Percentiles rank a stretch among this genome's conserved stretches.
Evolutionary conservation across 1,139 yeast genomes (phyloP).

Genomic region (Kodamaea sp.): DNA sequence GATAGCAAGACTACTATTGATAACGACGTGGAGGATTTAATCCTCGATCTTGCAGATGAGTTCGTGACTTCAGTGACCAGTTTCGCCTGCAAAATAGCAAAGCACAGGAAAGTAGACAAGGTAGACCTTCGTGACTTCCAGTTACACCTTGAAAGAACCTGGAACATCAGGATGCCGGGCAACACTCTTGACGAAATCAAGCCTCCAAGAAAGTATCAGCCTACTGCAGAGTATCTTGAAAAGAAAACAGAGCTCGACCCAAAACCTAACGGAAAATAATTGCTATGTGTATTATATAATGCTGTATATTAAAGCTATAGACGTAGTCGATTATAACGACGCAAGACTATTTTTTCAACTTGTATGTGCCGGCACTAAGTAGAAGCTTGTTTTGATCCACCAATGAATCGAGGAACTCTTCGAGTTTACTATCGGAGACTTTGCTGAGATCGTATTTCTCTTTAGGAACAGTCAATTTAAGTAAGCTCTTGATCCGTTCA

Average conservation of each 20-base stretch:
- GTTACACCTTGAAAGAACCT: slow-evolving; percentile 86
- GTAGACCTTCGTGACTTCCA: slow-evolving; percentile 89
- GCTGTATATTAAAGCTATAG: too few species aligned
- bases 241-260: slow-evolving; percentile 12
- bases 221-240: slow-evolving; percentile 59
- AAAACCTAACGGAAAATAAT: slow-evolving; percentile 10
- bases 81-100: slow-evolving; percentile 92
- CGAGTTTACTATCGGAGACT: slow-evolving; percentile 11
- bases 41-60: slow-evolving; percentile 93
- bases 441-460: slow-evolving; percentile 26
- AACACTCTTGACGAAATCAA: slow-evolving; percentile 87
- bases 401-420: slow-evolving; percentile 19
- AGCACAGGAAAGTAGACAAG: slow-evolving; percentile 85
- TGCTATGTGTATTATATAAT: too few species aligned
- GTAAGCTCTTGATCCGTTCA: slow-evolving; percentile 52
- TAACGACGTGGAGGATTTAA: slow-evolving; percentile 91
- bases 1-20: slow-evolving; percentile 89
- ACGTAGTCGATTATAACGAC: too few species aligned
- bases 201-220: slow-evolving; percentile 78
- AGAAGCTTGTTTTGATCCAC: slow-evolving; percentile 19
- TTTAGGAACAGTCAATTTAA: slow-evolving; percentile 54
- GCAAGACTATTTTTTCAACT: slow-evolving; percentile 5
- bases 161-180: slow-evolving; percentile 95
- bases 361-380: slow-evolving; percentile 19
- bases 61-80: slow-evolving; percentile 87